A percentile compares a stretch with the other conserved stretches of the same genome.
Conservation (phyloP, 1,139 yeast genomes). For the Geotrichum klebahnii region DNA sequence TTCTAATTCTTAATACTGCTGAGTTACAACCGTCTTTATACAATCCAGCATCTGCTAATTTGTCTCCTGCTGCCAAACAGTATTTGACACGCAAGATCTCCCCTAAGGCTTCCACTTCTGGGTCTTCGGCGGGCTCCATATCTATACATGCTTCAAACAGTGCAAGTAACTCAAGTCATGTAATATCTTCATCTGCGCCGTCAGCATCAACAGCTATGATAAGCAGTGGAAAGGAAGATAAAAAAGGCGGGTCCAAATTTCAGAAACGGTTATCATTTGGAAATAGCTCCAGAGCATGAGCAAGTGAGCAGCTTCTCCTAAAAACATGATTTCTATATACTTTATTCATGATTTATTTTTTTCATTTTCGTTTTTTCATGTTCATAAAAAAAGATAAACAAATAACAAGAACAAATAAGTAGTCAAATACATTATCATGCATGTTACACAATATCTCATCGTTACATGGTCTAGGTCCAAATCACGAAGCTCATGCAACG, state of each 20-base stretch:
- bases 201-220: neutral
- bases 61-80: neutral
- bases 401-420: too few relatives aligned
- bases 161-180: neutral
- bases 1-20: conserved; percentile 64
- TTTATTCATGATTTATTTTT: neutral
- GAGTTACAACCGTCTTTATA: conserved; percentile 23
- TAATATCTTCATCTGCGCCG: neutral
- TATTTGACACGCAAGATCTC: conserved; percentile 1
- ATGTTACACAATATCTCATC: too few relatives aligned
- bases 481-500: neutral
- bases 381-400: too few relatives aligned
- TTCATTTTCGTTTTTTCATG: neutral
- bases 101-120: neutral
- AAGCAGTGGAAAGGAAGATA: conserved; percentile 1
- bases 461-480: too few relatives aligned
- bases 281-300: conserved; percentile 10
- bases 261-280: conserved; percentile 20
- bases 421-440: too few relatives aligned
- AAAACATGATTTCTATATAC: neutral
- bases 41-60: conserved; percentile 17
- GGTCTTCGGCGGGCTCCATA: neutral
- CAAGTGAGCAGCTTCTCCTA: neutral
- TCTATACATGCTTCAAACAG: neutral
- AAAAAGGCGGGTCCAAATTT: conserved; percentile 10